A percentile compares a stretch with the other conserved stretches of the same genome.
phyloP scores from a whole-genome alignment of 1,284 basidiomycete genomes.

The Boletus hoseneyae region DNA sequence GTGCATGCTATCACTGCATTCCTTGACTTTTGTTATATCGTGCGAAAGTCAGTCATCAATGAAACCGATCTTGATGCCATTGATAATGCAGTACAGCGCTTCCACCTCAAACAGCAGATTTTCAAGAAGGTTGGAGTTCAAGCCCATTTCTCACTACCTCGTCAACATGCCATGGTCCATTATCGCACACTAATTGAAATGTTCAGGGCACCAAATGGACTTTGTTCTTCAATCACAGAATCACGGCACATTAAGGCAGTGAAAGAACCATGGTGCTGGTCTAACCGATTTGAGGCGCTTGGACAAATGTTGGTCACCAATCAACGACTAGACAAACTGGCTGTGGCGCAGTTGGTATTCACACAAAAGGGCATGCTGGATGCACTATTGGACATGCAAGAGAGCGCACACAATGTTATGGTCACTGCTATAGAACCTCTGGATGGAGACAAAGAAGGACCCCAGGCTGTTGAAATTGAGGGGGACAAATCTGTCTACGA shows the following conservation, averaged over 20 bases:
- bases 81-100: slow-evolving; percentile 9
- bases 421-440: no score
- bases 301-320: slow-evolving; percentile 25
- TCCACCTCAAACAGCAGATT: slow-evolving; percentile 9
- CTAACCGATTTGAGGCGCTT: slow-evolving; percentile 19
- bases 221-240: slow-evolving; percentile 7
- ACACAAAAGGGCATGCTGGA: background rate
- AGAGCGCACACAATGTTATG: no score
- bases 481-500: background rate
- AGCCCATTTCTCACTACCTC: slow-evolving; percentile 18
- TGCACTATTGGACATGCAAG: no score
- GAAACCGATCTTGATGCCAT: slow-evolving; percentile 14
- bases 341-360: background rate
- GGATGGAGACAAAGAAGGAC: background rate
- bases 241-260: slow-evolving; percentile 11
- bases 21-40: slow-evolving; percentile 26
- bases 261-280: slow-evolving; percentile 22
- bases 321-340: slow-evolving; percentile 4
- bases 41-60: slow-evolving; percentile 10
- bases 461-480: background rate
- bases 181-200: slow-evolving; percentile 7
- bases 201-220: slow-evolving; percentile 5
- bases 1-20: slow-evolving; percentile 7
- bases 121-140: slow-evolving; percentile 9
- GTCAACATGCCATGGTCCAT: slow-evolving; percentile 20